Base-by-base conservation (phyloP, 139 green algal species). In the Coccomyxa sp. region DNA sequence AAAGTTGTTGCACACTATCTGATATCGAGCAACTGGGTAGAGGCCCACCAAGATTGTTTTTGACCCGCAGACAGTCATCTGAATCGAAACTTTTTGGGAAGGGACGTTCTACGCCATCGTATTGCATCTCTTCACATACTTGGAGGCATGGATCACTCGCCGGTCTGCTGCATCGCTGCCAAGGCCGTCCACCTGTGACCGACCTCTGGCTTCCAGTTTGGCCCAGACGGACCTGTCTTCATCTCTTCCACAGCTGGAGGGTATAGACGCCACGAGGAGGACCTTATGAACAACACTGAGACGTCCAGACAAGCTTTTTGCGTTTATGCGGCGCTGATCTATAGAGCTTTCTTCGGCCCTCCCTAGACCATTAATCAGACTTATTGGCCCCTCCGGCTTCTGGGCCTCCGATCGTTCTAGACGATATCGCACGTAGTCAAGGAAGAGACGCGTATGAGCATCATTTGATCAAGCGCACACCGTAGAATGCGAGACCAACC, bases 121-220 rank as follows among this genome's bases (percentile, higher is more conserved):
- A 64, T 64, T 64, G 50, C 50, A 64, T 64, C 50, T 64, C 50
- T 64, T 64, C 50, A 64, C 50, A 64, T 64, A 64, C 50, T 64
- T 64, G 50, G 50, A 64, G 50, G 50, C 50, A 64, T 64, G 50
- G 50, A 22, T 31, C 27, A 7, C 5, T 64, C 50, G 50, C 50
- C 50, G 5, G 50, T 64, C 50, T 64, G 50, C 50, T 64, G 50
- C 50, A 64, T 64, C 50, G 18, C 27, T 64, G 50, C 50, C 50
- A 64, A 64, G 50, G 50, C 50, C 50, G 27, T 18, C 50, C 50
- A 64, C 50, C 50, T 64, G 50, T 64, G 50, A 64, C 50, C 50
- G 50, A 64, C 50, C 50, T 64, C 50, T 64, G 50, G 50, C 50
- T 64, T 22, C 50, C 50, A 64, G 18, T 64, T 22, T 64, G 50